Evolutionary conservation across 2,329 filamentous ascomycete genomes (phyloP), one percentile per base, ranked within the genome.

Genomic region (Botryotinia narcissicola): DNA sequence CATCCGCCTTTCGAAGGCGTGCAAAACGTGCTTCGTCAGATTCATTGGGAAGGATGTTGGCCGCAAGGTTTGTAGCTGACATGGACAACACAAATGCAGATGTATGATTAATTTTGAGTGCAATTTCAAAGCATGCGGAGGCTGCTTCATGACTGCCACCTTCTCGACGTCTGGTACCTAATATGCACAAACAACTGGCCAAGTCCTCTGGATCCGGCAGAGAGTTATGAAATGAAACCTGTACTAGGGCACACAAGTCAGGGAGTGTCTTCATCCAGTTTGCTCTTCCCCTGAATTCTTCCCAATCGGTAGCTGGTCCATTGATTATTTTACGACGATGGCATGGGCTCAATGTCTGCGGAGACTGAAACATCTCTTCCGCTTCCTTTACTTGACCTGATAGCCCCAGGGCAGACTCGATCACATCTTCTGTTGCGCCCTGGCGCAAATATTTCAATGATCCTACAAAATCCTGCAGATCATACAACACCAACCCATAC

Each of bases 251-350:
- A 32, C 66, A 48, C 40, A 68, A 22, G 29, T 68, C 35, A 1
- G 66, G 48, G 8, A 68, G 66, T 42, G 66, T 68, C 48, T 68
- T 68, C 66, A 68, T 68, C 66, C 66, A 68, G 54, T 68, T 68
- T 68, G 66, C 66, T n/a, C 66, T 42, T n/a, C 66, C 66, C 37
- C 35, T 68, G 10, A 68, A 68, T 57, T 68, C 66, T 57, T 57
- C 48, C 48, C 66, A 68, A 25, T 68, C 18, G 18, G 66, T 68
- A 18, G 48, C 35, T 5, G 66, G 66, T 5, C 48, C 64, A 57
- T 68, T 68, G 2, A 42, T 68, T 1, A 68, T 68, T 57, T 32
- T 42, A 42, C 64, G 64, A 25, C 48, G 64, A 35, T 68, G 64
- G 54, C 64, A 57, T 22, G 40, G 29, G 42, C 48, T 68, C 35